Base-by-base conservation (phyloP, 2,329 filamentous ascomycete genomes). In the Trichoderma polysporum region DNA sequence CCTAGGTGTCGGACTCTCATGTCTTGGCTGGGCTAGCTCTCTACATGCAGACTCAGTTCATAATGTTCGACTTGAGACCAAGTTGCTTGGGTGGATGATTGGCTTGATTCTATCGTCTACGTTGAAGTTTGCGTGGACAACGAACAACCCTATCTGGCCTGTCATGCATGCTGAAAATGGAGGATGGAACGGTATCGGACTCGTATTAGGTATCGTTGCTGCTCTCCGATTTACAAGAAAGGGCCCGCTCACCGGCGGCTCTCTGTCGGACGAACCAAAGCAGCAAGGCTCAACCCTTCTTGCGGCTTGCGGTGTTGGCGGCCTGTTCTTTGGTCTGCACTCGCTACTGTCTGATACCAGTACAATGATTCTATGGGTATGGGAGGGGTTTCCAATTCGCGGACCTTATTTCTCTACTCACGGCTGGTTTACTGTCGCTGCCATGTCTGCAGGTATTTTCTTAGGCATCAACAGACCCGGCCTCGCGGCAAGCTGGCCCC, bases 351-450 rank as follows among this genome's bases (percentile, higher is more conserved):
- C 95, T 0, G 95, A 99, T 76, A 97, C 94, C 0, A 98, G 95
- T 81, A 99, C 95, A 63, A 98, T 99, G 93, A 97, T 98, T 67
- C 85, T 94, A 17, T 99, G 95, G 95, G 93, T 93, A 2, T 99
- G 95, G 95, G 93, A 97, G 73, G 95, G 95, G 7, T 99, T 91
- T 74, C 95, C 95, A 15, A 87, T 98, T 47, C 88, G 91, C 58
- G 95, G 95, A 7, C 95, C 95, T 2, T 87, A 95, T 58, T 88
- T 93, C 69, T 93, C 90, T 56, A 93, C 93, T n/a, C 93, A 98
- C 74, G 95, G 94, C 63, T 93, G 92, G 73, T 87, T 90, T 76
- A 97, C 93, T 1, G 87, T 97, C 61, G 85, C 91, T 63, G 90
- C 90, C 68, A 99, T 99, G 95, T 92, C 91, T 31, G 81, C 84